These are phyloP conservation scores for Melaleuca alternifolia DNA, from an alignment of 345 rosid species.

Conservation along the genomic window DNA sequence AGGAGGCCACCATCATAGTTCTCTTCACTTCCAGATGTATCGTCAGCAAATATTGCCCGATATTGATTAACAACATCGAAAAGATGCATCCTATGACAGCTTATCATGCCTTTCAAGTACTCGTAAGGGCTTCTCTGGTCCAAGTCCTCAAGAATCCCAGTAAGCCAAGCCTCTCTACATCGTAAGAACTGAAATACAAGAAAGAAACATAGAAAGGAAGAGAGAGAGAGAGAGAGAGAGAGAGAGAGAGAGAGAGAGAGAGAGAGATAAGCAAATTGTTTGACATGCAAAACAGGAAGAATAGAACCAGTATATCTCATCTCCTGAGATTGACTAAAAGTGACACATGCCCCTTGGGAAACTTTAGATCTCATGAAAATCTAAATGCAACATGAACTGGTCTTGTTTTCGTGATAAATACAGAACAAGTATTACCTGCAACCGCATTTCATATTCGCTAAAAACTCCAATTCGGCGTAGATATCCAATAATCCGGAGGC, in stretches of 20 bases:
- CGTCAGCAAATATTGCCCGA: constrained; percentile 94
- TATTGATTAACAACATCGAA: constrained; percentile 96
- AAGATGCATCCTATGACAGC: constrained; percentile 66
- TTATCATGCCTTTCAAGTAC: constrained; percentile 68
- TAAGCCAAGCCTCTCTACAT: constrained; percentile 98
- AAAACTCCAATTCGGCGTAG: constrained; percentile 87
- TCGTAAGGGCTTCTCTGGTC: constrained; percentile 87
- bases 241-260: neutral
- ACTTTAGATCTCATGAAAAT: neutral
- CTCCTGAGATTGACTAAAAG: neutral
- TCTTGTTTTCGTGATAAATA: neutral
- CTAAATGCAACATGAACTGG: neutral
- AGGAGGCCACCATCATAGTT: constrained; percentile 91
- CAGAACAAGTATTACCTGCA: constrained; percentile 42
- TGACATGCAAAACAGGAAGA: neutral
- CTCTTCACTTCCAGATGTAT: constrained; percentile 94
- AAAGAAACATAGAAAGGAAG: neutral
- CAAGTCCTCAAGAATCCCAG: constrained; percentile 91
- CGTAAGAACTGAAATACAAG: constrained; percentile 67
- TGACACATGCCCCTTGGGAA: neutral
- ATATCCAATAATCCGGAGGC: constrained; percentile 94
- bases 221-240: neutral
- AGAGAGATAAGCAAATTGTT: neutral
- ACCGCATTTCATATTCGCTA: constrained; percentile 89
- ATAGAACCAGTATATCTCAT: neutral